Evolutionary conservation across 2,329 filamentous ascomycete genomes (phyloP), one percentile per base, ranked within the genome.

Genomic region (Aureobasidium sp.): DNA sequence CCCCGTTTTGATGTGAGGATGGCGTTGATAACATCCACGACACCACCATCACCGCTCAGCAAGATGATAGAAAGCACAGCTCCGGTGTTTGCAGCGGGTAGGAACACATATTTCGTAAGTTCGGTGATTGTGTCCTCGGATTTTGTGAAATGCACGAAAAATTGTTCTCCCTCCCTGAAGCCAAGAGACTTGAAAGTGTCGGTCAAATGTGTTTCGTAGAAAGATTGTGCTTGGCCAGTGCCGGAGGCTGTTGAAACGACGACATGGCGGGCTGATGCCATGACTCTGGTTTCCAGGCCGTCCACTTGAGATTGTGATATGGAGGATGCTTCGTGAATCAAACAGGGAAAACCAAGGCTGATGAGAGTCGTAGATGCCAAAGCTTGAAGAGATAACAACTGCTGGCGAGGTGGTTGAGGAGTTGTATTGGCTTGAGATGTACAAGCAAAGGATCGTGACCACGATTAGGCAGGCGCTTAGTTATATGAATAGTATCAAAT

Each of bases 21-120:
- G 2, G 81, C 82, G 69, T 96, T 95, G 62, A 96, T 78, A 1
- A 94, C 77, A 67, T 97, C 93, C 19, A 91, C 81, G 2, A 95
- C 73, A 6, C 91, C 93, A 15, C 93, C 93, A 71, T 97, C 93
- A 7, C 93, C 93, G 51, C 88, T 93, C 5, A 96, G 79, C 13
- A 97, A 80, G 31, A 96, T 74, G 27, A 96, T 79, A 0, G 85
- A 85, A 68, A 86, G 82, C 13, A 70, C 65, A 5, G 74, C 64
- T 1, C 77, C 77, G 55, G 73, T 59, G 60, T 77, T 78, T 15
- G 83, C 83, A 38, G 70, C 69, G 1, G 77, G 74, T 13, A 82
- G 72, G 63, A 86, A 74, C 23, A 72, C 67, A 40, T 69, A 66
- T 54, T 68, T 74, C 0, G 87, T 82, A 57, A 95, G 83, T 0